Percentiles rank a stretch among this genome's conserved stretches.
Conservation (phyloP, 139 green algal genomes). For the Desmodesmus armatus region DNA sequence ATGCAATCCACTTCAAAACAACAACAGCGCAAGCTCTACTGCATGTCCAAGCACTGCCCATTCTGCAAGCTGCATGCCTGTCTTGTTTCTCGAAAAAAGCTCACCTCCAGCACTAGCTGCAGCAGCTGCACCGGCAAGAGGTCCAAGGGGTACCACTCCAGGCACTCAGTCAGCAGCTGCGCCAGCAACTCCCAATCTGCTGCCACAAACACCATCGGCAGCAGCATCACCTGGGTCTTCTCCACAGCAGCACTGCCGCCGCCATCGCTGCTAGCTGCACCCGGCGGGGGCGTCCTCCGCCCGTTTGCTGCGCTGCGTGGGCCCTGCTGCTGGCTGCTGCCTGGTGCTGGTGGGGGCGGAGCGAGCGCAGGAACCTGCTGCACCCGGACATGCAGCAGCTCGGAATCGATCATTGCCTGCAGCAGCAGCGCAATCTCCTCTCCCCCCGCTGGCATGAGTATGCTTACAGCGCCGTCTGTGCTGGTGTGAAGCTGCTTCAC, state of each 20-base stretch:
- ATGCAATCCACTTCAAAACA: neutral
- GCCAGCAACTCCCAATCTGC: constrained; percentile 20
- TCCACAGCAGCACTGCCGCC: neutral
- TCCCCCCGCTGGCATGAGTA: neutral
- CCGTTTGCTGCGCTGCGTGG: neutral
- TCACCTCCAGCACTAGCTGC: constrained; percentile 22
- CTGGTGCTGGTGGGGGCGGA: neutral
- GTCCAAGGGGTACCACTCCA: neutral
- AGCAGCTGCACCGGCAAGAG: constrained; percentile 11
- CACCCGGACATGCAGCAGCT: constrained; percentile 24
- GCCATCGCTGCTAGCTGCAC: neutral
- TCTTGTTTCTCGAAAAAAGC: too few relatives aligned
- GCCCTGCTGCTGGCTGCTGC: constrained; percentile 19
- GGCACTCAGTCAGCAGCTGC: constrained; percentile 9
- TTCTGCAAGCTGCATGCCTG: neutral
- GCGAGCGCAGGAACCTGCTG: neutral
- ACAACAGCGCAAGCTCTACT: neutral
- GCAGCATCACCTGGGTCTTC: neutral
- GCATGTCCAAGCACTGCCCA: neutral
- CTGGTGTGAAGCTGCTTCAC: neutral
- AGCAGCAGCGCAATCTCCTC: constrained; percentile 10
- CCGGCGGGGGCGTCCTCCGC: neutral
- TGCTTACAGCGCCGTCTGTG: neutral
- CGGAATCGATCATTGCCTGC: constrained; percentile 14
- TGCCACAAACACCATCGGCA: neutral